A percentile compares a stretch with the other conserved stretches of the same genome.
Conservation (phyloP, 2,329 filamentous ascomycete genomes). For the Fusarium mangiferae region DNA sequence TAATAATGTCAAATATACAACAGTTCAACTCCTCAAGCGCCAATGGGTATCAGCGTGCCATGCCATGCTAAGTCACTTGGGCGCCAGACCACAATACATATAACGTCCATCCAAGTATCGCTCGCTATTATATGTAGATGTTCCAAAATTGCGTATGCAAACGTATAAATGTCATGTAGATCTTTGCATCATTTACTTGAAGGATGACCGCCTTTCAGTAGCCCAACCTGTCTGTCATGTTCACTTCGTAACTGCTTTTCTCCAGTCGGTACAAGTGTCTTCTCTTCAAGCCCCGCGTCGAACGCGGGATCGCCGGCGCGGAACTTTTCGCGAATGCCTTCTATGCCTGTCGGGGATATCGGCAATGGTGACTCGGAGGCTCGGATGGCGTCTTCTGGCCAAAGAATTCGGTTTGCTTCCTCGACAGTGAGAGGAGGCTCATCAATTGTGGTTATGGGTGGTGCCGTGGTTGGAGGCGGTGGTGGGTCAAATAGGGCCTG, state of each 20-base stretch:
- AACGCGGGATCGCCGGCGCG: constrained; percentile 50
- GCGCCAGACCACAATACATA: neutral
- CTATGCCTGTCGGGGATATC: constrained; percentile 22
- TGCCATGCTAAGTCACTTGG: constrained; percentile 3
- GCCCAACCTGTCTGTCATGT: constrained; percentile 43
- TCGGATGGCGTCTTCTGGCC: constrained; percentile 47
- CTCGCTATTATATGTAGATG: neutral
- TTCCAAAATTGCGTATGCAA: neutral
- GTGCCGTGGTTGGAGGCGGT: neutral
- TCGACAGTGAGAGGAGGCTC: constrained; percentile 53
- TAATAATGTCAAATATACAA: neutral
- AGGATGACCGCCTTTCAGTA: constrained; percentile 35
- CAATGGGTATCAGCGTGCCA: constrained; percentile 31
- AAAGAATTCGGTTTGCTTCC: constrained; percentile 53
- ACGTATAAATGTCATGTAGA: neutral
- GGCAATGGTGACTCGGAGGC: constrained; percentile 19
- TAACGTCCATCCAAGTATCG: neutral
- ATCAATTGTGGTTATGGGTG: constrained; percentile 32
- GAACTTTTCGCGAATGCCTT: constrained; percentile 54
- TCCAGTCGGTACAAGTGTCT: constrained; percentile 49
- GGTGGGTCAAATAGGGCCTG: constrained; percentile 24
- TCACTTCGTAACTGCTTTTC: constrained; percentile 51
- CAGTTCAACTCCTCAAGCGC: constrained; percentile 23
- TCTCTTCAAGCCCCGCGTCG: constrained; percentile 49
- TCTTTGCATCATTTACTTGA: constrained; percentile 30